Base-by-base conservation (phyloP, 2,329 filamentous ascomycete species). In the Fusarium globosum region DNA sequence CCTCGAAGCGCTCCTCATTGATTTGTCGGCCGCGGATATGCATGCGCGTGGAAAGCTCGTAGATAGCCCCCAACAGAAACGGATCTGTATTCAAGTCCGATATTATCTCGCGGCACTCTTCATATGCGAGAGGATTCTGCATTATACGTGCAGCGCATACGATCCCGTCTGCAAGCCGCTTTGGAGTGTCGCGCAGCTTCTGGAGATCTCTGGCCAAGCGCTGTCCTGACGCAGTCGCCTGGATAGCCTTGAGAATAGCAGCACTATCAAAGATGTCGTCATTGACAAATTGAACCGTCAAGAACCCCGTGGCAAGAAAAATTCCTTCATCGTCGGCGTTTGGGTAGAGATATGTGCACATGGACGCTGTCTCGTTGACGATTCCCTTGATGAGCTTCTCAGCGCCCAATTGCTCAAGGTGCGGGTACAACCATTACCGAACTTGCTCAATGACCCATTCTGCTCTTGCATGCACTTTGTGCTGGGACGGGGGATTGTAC, bases 81-180 rank as follows among this genome's bases (percentile, higher is more conserved):
- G 10, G 20, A 2, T 28, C 20, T 7, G 36, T 30, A 4, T 9
- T 5, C 3, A 23, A 12, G 36, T 42, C 36, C 11, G 6, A 30
- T 0, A 23, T 20, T 0, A 2, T 6, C 1, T 30, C 8, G 15
- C 11, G 20, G 7, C 36, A 41, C 26, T 30, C 0, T 18, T 11
- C 2, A 41, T n/a, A 55, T 7, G 11, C 14, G 0, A 0, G 0
- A 1, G 52, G 52, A 30, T 41, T 6, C 36, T 41, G 2, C 15
- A 55, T 55, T 7, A 55, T 30, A 20, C 20, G 36, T 3, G 36
- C 52, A n/a, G 15, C 7, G 1, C 0, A 18, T 1, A 30, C 2
- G 1, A 55, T n/a, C 0, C 36, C 52, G 2, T 55, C 26, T 30
- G 11, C 36, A 0, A 55, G 0, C 15, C 26, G 26, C 7, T 30